These are phyloP conservation scores for Debaryomyces fabryi DNA, from an alignment of 1,139 yeast species.

Conservation along the genomic window DNA sequence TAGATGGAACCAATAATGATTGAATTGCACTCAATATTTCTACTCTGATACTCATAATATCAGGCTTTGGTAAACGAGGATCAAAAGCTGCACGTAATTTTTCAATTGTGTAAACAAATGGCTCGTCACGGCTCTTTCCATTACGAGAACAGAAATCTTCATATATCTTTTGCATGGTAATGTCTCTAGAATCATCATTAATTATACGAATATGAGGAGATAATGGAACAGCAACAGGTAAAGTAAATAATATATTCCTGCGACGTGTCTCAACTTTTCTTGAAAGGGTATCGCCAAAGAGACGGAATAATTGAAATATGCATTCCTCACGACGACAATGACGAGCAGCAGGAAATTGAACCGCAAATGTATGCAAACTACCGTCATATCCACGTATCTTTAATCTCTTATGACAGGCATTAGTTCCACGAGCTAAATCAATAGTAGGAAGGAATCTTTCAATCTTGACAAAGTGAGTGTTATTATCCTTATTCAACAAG, in stretches of 20 bases:
- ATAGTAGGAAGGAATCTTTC: conserved; percentile 90
- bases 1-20: conserved; percentile 81
- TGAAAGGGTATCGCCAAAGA: conserved; percentile 78
- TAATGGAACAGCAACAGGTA: conserved; percentile 91
- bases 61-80: conserved; percentile 91
- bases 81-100: conserved; percentile 92
- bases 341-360: conserved; percentile 97
- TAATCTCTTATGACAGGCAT: conserved; percentile 88
- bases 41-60: conserved; percentile 81
- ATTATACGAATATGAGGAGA: conserved; percentile 94
- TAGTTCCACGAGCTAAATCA: conserved; percentile 87
- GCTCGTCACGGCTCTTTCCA: conserved; percentile 84
- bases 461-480: conserved; percentile 86
- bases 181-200: conserved; percentile 77
- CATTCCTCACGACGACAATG: conserved; percentile 97
- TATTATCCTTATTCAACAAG: conserved; percentile 77
- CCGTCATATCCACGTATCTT: conserved; percentile 95
- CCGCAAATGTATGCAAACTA: conserved; percentile 86
- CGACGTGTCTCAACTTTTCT: conserved; percentile 87
- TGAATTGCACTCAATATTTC: conserved; percentile 92
- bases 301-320: conserved; percentile 85
- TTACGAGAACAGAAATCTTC: conserved; percentile 81
- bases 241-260: conserved; percentile 80
- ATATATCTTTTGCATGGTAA: conserved; percentile 83
- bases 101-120: conserved; percentile 82